Conservation (phyloP, 805 yeast genomes). For the Saturnispora sekii region DNA sequence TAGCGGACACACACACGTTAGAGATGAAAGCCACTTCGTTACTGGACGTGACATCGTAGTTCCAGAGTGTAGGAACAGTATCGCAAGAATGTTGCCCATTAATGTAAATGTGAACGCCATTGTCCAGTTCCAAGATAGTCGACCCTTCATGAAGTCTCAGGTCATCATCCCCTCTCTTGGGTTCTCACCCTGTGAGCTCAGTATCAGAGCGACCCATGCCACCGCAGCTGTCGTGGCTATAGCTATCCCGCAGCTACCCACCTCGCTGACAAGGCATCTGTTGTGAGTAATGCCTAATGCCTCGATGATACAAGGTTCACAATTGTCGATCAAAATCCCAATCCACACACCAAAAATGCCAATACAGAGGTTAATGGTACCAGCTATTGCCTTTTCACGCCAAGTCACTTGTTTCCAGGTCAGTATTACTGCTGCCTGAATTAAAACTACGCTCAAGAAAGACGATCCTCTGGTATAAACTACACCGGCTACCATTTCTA, state of each 20-base stretch:
- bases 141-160: no score
- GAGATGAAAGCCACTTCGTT: no score
- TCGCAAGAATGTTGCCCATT: no score
- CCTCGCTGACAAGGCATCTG: not conserved
- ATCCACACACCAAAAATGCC: not conserved
- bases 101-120: no score
- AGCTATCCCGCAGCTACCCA: not conserved
- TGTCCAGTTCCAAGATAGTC: no score
- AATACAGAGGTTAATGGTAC: not conserved
- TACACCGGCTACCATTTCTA: no score
- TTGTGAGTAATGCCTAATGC: not conserved
- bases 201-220: not conserved
- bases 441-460: no score
- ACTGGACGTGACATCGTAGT: no score
- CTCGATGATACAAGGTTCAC: not conserved
- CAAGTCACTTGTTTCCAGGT: not conserved
- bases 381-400: not conserved
- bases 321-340: not conserved
- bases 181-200: not conserved
- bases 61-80: no score
- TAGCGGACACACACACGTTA: no score
- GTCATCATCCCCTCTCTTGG: no score
- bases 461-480: no score
- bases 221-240: not conserved
- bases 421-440: not conserved